Base-by-base conservation (phyloP, 805 yeast genomes). In the Phaffomyces opuntiae region DNA sequence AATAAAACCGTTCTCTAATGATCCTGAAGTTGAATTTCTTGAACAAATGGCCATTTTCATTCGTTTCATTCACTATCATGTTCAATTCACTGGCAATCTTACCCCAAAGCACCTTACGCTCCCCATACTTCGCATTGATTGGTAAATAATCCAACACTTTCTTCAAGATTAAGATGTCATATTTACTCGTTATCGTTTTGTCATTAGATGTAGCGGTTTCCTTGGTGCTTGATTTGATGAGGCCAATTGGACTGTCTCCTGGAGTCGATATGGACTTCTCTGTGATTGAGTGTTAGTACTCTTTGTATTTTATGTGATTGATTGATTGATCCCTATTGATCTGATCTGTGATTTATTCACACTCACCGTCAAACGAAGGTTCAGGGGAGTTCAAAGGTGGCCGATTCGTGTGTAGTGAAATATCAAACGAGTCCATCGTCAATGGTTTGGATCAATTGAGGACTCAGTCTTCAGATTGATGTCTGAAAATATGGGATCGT, bases 351-450 rank as follows among this genome's bases (percentile, higher is more conserved):
- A 27, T 27, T 9, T 27, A 9, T 27, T 27, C 5, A 27, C 12
- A 29, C 31, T 29, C 13, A 29, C n/a, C 24, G n/a, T 31, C 29
- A 19, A 42, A 40, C 4, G 32, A 12, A 17, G 44, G 44, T 21
- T 45, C 48, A 8, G 50, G 50, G 0, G 50, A 43, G 39, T 48
- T 48, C n/a, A 48, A 29, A 13, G 50, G 50, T 8, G 50, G 48
- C 3, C 47, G 38, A 33, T 45, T 38, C 8, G 50, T 48, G 38
- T 42, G 50, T 9, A 45, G 17, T 8, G 48, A 42, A 8, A 46
- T 38, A 29, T 48, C 50, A 9, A 40, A 33, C 36, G 37, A 39
- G 31, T 36, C 31, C 33, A 41, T 34, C 25, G 16, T 17, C 12
- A 34, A 12, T 21, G 24, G 24, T 21, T 21, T 21, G 24, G 24